These are phyloP conservation scores for Zygotorulaspora chibaensis DNA, from an alignment of 805 yeast species.

Conservation along the genomic window DNA sequence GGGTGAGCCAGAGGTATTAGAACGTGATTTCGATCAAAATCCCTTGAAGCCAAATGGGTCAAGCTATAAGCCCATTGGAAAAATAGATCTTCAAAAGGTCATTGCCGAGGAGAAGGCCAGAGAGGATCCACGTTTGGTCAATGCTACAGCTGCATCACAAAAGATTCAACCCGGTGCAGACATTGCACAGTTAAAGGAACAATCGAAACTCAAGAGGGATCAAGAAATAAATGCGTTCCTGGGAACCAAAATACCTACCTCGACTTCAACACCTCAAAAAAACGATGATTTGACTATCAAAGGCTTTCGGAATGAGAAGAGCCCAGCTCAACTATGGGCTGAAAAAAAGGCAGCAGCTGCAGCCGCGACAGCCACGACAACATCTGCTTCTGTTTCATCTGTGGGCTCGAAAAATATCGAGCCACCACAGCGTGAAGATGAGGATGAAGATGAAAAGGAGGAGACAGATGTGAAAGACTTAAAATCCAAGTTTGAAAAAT, in stretches of 20 bases:
- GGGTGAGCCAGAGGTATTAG: constrained; percentile 44
- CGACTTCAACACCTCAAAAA: constrained; percentile 10
- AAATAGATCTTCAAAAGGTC: constrained; percentile 46
- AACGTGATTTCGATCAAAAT: constrained; percentile 47
- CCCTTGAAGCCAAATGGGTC: constrained; percentile 43
- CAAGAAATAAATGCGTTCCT: constrained; percentile 35
- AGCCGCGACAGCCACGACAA: constrained; percentile 30
- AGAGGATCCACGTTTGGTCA: constrained; percentile 42
- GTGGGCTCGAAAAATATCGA: not conserved
- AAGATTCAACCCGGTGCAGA: constrained; percentile 30
- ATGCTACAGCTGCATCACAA: constrained; percentile 16
- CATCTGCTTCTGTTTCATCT: constrained; percentile 5
- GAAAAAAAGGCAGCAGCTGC: constrained; percentile 65
- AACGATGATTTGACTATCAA: constrained; percentile 44
- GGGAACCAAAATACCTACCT: constrained; percentile 35
- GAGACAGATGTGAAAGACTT: constrained; percentile 33
- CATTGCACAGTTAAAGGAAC: constrained; percentile 35
- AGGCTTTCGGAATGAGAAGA: constrained; percentile 71
- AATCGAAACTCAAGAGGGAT: constrained; percentile 36
- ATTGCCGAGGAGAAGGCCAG: constrained; percentile 42
- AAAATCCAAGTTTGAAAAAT: constrained; percentile 38
- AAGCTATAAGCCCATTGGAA: constrained; percentile 59
- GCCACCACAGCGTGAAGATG: constrained; percentile 7
- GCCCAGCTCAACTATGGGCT: constrained; percentile 96
- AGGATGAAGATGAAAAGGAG: constrained; percentile 30